Evolutionary conservation across 1,139 yeast species (phyloP), one percentile per base, ranked within the genome.

Genomic region (Ogataea hybrid): DNA sequence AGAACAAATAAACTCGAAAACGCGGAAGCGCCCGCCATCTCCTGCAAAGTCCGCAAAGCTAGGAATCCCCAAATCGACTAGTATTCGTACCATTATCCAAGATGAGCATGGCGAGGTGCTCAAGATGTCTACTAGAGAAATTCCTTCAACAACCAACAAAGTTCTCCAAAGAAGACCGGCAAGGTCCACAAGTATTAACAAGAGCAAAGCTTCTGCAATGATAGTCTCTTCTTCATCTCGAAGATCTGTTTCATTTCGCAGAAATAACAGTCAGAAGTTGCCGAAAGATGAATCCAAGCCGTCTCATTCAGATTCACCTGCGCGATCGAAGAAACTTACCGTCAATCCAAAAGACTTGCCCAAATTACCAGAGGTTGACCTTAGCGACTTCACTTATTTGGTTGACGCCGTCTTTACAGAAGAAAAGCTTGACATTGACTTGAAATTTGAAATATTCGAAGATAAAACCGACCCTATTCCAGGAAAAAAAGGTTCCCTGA

Each of bases 51-150:
- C 36, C 11, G 25, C 21, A 14, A 40, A 36, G 17, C 23, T 32
- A 12, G 37, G 37, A 5, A 31, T 48, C 12, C 50, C 77, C 27
- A 65, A 71, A 48, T 72, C 80, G 2, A 65, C 71, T 8, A 70
- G 79, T 31, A 66, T 53, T n/a, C 73, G 68, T 40, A 75, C 81
- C 1, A 72, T 73, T 0, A 61, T 67, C 33, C 56, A 61, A 28
- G 63, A 68, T 47, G 65, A 61, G 25, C 59, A 65, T 47, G 74
- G 73, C 2, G 49, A 61, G 3, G 50, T 58, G n/a, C 39, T 55
- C 9, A 57, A 61, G 38, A 56, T 62, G 14, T 50, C 63, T 3
- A 55, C 59, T 9, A 54, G 50, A 25, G 51, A 58, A 37, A 46
- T 57, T 2, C 53, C 56, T 10, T 37, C 38, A 7, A 29, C 15